Evolutionary conservation across 108 stramenopile genomes (phyloP), one percentile per base, ranked within the genome.

Genomic region (Cylindrotheca closterium): DNA sequence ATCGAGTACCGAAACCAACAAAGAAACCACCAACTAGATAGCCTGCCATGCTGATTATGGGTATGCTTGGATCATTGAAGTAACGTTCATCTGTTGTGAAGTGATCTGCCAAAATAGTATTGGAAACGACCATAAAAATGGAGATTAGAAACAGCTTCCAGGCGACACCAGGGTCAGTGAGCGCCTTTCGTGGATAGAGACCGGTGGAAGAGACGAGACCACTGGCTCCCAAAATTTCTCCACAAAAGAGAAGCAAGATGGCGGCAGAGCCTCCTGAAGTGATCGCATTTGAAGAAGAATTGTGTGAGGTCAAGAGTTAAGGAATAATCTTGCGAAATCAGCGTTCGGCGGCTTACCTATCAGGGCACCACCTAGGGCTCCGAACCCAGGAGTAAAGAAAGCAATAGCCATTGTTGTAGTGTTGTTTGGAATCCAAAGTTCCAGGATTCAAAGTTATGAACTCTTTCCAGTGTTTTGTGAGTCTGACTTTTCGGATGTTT

Each of bases 1-100:
- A 67, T 55, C 74, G 67, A 15, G 87, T 88, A 19, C 87, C 87
- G 48, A 88, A 81, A 18, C 90, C 90, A 12, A 92, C 87, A 25
- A 82, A 75, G 34, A 92, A 77, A 29, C 90, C 90, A 17, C 72
- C 81, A 19, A 85, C 1, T 29, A 78, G 26, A 51, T 81, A 87
- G 0, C 70, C 89, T 1, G 75, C 48, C 3, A 47, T 8, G 31
- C 67, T 68, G 0, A 67, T 22, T 7, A 63, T 55, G 1, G 51
- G 65, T 4, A 53, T 66, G 24, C 26, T 61, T 28, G 54, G 30
- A 55, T 32, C 70, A 42, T 23, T 50, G 28, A 27, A 45, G 22
- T 54, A 54, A n/a, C 27, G 21, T 21, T 63, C 57, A 33, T 67
- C 63, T 19, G 55, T 47, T 4, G 55, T 45, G 23, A 34, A 46